phyloP scores from a whole-genome alignment of 305 asterid species.

The Lippia alba region DNA sequence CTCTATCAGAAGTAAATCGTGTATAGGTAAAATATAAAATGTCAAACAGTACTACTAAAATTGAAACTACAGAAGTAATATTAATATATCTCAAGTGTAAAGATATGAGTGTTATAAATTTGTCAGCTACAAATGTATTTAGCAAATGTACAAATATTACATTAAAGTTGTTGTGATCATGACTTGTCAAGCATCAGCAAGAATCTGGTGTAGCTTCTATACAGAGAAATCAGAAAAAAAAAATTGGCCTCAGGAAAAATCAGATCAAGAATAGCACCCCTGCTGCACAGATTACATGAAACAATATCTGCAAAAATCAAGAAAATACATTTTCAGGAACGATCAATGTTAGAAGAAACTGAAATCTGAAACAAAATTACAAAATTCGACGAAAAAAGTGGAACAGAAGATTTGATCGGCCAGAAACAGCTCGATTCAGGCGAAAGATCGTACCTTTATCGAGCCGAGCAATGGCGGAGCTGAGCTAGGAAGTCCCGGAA shows the following conservation, averaged over 20 bases:
- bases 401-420: too few relatives aligned
- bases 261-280: constrained; percentile 35
- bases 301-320: constrained; percentile 27
- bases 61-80: too few relatives aligned
- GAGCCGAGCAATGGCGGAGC: constrained; percentile 42
- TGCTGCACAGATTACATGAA: constrained; percentile 31
- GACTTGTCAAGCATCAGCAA: neutral
- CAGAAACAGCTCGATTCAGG: too few relatives aligned
- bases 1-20: too few relatives aligned
- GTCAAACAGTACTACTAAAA: too few relatives aligned
- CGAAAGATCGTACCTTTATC: constrained; percentile 43
- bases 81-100: too few relatives aligned
- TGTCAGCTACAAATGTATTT: too few relatives aligned
- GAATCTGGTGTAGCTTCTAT: neutral
- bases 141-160: too few relatives aligned
- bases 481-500: constrained; percentile 53
- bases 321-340: neutral
- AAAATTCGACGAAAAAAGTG: too few relatives aligned
- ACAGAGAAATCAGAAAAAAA: constrained; percentile 9
- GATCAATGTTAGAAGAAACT: neutral
- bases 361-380: neutral
- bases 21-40: too few relatives aligned
- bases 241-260: constrained; percentile 24
- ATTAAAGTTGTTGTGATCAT: too few relatives aligned
- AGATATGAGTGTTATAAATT: too few relatives aligned